Conservation (phyloP, 2,329 filamentous ascomycete genomes). For the Talaromyces marneffei region DNA sequence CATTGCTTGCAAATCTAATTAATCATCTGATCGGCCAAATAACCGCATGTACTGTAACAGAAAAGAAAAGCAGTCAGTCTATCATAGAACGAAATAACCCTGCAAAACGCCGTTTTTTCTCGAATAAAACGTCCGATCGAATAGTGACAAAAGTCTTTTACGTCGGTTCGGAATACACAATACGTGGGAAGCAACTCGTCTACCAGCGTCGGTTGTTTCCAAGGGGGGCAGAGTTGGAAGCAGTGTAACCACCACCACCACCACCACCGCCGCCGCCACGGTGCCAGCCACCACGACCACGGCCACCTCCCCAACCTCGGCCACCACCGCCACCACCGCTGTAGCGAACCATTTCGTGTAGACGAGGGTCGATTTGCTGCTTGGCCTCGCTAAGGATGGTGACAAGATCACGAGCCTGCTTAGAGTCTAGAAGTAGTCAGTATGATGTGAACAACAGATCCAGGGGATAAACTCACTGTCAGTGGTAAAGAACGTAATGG, state of each 20-base stretch:
- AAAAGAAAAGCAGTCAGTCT: constrained; percentile 7
- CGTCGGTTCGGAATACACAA: not conserved
- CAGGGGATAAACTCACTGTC: constrained; percentile 67
- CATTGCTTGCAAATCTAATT: constrained; percentile 15
- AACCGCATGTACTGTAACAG: constrained; percentile 16
- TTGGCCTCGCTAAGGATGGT: constrained; percentile 90
- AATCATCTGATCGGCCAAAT: constrained; percentile 11
- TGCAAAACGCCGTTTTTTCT: constrained; percentile 10
- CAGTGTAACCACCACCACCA: constrained; percentile 44
- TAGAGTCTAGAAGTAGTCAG: constrained; percentile 56
- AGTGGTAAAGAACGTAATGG: constrained; percentile 98
- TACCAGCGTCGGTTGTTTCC: constrained; percentile 55
- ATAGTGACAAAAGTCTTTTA: not conserved
- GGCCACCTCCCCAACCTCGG: constrained; percentile 56
- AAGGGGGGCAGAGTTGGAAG: constrained; percentile 54
- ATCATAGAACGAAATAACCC: constrained; percentile 9
- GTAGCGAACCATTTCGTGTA: constrained; percentile 93
- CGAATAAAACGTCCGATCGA: not conserved
- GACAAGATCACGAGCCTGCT: constrained; percentile 95
- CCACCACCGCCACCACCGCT: constrained; percentile 74
- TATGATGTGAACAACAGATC: not conserved
- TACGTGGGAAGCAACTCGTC: constrained; percentile 1
- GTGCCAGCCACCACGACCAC: constrained; percentile 40
- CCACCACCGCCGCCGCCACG: constrained; percentile 11
- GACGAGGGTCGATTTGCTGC: constrained; percentile 93